Evolutionary conservation across 2,329 filamentous ascomycete genomes (phyloP).

Genomic region (Ophiobolus disseminans): DNA sequence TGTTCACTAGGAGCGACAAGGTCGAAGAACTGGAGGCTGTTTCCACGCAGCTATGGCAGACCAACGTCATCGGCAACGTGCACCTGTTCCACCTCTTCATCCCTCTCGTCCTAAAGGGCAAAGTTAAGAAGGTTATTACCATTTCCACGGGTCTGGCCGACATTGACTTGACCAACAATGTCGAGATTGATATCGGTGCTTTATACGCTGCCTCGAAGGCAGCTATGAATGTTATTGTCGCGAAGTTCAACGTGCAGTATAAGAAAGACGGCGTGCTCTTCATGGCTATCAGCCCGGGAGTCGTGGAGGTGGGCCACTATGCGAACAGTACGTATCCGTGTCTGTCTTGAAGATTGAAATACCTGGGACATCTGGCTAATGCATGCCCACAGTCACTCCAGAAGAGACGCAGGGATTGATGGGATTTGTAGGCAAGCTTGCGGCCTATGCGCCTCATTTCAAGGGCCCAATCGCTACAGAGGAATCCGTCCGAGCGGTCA

Average conservation of each 20-base stretch:
- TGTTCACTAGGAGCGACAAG: conserved; percentile 30
- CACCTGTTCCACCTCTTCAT: conserved; percentile 51
- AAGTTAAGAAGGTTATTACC: conserved; percentile 52
- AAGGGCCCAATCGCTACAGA: conserved; percentile 16
- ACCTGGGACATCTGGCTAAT: background rate
- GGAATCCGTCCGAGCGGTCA: conserved; percentile 40
- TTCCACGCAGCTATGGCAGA: conserved; percentile 31
- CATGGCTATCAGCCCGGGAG: conserved; percentile 26
- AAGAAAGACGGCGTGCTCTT: conserved; percentile 31
- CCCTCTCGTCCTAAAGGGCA: conserved; percentile 49
- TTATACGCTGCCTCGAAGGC: conserved; percentile 52
- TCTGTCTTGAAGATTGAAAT: background rate
- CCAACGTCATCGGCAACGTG: conserved; percentile 42
- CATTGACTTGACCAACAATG: conserved; percentile 28
- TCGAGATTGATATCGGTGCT: conserved; percentile 29
- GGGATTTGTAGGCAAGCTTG: conserved; percentile 2
- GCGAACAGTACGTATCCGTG: conserved; percentile 8
- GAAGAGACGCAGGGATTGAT: background rate
- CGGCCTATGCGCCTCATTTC: conserved; percentile 21
- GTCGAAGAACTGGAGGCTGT: conserved; percentile 45
- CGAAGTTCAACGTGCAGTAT: conserved; percentile 51
- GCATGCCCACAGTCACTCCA: conserved; percentile 3
- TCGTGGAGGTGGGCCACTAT: conserved; percentile 24
- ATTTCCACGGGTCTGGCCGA: conserved; percentile 51
- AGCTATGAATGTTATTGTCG: conserved; percentile 51